A percentile compares a stretch with the other conserved stretches of the same genome.
These are phyloP conservation scores for fission yeast (Schizosaccharomyces pombe) DNA, from an alignment of 805 yeast genomes.

Conservation along the genomic window DNA sequence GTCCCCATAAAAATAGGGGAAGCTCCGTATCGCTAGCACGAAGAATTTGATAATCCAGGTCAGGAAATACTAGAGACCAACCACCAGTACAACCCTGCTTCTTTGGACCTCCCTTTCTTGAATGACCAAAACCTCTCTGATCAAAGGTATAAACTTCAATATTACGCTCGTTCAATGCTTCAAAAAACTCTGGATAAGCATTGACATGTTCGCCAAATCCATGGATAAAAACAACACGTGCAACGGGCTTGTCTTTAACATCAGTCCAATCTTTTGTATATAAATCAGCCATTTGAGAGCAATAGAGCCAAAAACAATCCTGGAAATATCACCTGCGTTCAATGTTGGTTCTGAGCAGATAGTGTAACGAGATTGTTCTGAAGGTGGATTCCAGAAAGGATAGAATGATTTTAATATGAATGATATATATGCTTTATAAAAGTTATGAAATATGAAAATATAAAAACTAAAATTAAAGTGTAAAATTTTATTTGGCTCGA, in stretches of 20 bases:
- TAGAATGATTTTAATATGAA: too few relatives aligned
- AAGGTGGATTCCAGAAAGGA: too few relatives aligned
- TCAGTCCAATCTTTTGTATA: neutral
- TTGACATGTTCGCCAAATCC: conserved; percentile 18
- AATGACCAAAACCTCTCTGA: conserved; percentile 20
- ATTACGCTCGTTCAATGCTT: conserved; percentile 14
- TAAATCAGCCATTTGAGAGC: neutral
- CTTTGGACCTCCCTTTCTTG: conserved; percentile 13
- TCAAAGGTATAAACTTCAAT: conserved; percentile 18
- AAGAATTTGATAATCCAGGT: conserved; percentile 9
- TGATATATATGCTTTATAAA: too few relatives aligned
- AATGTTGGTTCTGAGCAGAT: too few relatives aligned
- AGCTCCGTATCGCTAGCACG: conserved; percentile 5
- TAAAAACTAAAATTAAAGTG: too few relatives aligned
- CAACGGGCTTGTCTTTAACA: neutral
- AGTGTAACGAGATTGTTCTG: too few relatives aligned
- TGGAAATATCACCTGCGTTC: too few relatives aligned
- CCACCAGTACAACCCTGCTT: conserved; percentile 17
- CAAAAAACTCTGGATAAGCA: conserved; percentile 15
- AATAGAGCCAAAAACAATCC: neutral
- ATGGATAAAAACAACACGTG: conserved; percentile 1
- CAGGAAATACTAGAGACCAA: conserved; percentile 15
- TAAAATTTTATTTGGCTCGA: too few relatives aligned
- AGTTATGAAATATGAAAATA: too few relatives aligned
- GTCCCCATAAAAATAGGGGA: conserved; percentile 7